phyloP scores from a whole-genome alignment of 768 basidiomycete genomes.

The Mycena crocata region DNA sequence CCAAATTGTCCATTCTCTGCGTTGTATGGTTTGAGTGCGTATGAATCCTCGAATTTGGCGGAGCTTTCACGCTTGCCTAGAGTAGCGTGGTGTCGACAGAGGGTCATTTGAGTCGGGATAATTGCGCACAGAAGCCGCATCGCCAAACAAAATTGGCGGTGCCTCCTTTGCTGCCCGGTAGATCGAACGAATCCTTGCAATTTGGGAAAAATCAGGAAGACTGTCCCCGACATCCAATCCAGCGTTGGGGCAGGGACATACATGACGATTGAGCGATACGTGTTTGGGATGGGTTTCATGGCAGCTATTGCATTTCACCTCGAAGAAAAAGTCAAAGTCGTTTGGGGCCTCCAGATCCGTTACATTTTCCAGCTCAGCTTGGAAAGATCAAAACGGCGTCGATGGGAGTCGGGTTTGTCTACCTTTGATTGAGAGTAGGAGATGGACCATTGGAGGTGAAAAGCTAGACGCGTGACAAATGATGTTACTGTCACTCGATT shows the following conservation, averaged over 20 bases:
- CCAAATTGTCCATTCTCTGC: slow-evolving; percentile 71
- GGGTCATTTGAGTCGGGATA: slow-evolving; percentile 10
- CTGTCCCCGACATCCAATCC: too few species aligned
- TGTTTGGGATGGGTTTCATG: slow-evolving; percentile 80
- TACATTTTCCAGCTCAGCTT: slow-evolving; percentile 85
- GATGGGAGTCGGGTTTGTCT: slow-evolving; percentile 46
- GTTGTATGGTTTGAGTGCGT: slow-evolving; percentile 64
- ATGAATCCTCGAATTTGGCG: slow-evolving; percentile 76
- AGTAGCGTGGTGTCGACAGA: slow-evolving; percentile 9
- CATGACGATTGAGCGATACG: slow-evolving; percentile 78
- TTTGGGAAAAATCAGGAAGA: slow-evolving; percentile 10
- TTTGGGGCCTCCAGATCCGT: slow-evolving; percentile 73
- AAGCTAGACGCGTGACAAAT: neutral
- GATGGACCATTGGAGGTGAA: slow-evolving; percentile 17
- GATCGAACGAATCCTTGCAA: slow-evolving; percentile 70
- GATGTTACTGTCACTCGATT: neutral
- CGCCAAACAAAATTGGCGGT: slow-evolving; percentile 87
- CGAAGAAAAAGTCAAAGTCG: slow-evolving; percentile 85
- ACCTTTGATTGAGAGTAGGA: slow-evolving; percentile 34
- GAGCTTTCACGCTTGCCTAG: slow-evolving; percentile 82
- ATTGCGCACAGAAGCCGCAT: slow-evolving; percentile 68
- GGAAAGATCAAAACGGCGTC: slow-evolving; percentile 61
- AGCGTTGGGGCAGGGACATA: slow-evolving; percentile 47
- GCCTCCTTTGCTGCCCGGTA: slow-evolving; percentile 74
- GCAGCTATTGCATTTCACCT: slow-evolving; percentile 87